Evolutionary conservation across 2,329 filamentous ascomycete species (phyloP), one percentile per base, ranked within the genome.

Genomic region (Colletotrichum karsti): DNA sequence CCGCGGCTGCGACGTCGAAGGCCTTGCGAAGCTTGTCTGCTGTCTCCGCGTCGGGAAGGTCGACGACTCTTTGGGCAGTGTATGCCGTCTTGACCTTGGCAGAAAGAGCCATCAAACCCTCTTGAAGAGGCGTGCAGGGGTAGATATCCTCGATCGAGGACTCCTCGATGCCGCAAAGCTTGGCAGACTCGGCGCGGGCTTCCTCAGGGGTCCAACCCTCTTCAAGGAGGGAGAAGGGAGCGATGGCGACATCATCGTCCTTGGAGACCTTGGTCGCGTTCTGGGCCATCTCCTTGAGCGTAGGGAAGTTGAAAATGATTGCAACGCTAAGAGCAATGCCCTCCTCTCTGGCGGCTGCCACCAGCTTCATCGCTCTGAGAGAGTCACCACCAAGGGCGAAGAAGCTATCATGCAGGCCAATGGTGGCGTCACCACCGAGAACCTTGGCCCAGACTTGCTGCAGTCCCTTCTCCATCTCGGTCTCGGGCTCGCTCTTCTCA

Each of bases 91-190:
- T 79, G 24, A 83, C 78, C 72, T 85, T 86, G 64, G 81, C 79
- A 3, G 86, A 85, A 6, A 88, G 74, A 1, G 85, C 84, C 78
- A 89, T 83, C 2, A 89, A 79, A 2, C 83, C 85, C 72, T 87
- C 85, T 67, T 89, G 87, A 1, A 87, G 76, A 0, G 85, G 82
- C 0, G 85, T 86, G 75, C 85, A 87, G 1, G 86, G 86, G 60
- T 87, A 89, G 0, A 86, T 74, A 65, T 89, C 86, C 54, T 87
- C 83, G 5, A 87, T 75, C 0, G 37, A 56, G 0, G 75, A 76
- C 7, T 73, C 63, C 2, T 76, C 73, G 9, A 84, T 72, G 4
- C 72, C 75, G 67, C 84, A 86, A 7, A 83, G 75, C n/a, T 69
- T 72, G 6, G 82, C 79, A 9, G 79, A 79, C 13, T 84, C 81